These are phyloP conservation scores for Rhizomucor miehei DNA, from an alignment of 371 early-diverging fungal genomes.

Conservation along the genomic window DNA sequence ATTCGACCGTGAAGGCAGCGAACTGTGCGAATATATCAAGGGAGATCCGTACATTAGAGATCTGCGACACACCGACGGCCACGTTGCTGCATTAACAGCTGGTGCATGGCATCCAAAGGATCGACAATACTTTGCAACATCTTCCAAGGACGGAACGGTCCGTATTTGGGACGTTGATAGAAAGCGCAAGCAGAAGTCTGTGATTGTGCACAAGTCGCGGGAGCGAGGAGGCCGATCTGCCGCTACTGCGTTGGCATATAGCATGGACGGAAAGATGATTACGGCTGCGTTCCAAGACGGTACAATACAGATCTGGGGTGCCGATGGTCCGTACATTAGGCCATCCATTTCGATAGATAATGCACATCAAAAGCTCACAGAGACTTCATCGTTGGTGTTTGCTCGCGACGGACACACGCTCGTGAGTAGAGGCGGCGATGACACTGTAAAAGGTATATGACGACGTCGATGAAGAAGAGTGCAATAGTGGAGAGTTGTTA, in stretches of 20 bases:
- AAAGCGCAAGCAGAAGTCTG: slow-evolving; percentile 68
- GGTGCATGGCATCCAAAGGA: slow-evolving; percentile 82
- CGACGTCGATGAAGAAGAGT: background rate
- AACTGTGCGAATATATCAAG: slow-evolving; percentile 72
- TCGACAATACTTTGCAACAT: slow-evolving; percentile 69
- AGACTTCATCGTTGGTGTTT: slow-evolving; percentile 69
- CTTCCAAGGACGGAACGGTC: slow-evolving; percentile 84
- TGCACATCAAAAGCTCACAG: slow-evolving; percentile 69
- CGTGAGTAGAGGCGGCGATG: slow-evolving; percentile 80
- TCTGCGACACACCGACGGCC: slow-evolving; percentile 83
- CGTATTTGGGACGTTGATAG: slow-evolving; percentile 88
- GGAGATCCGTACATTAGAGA: slow-evolving; percentile 96
- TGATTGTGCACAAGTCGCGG: slow-evolving; percentile 76
- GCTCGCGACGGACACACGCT: slow-evolving; percentile 63
- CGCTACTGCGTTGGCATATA: slow-evolving; percentile 67
- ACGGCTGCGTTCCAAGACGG: slow-evolving; percentile 70
- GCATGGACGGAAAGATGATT: slow-evolving; percentile 66
- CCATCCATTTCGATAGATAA: slow-evolving; percentile 55
- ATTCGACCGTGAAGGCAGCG: slow-evolving; percentile 77
- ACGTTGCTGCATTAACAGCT: slow-evolving; percentile 78
- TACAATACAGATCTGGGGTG: slow-evolving; percentile 60
- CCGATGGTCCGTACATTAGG: slow-evolving; percentile 48
- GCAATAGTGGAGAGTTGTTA: background rate
- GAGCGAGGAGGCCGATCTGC: slow-evolving; percentile 69
- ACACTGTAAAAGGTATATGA: slow-evolving; percentile 75